These are phyloP conservation scores for Paraphysoderma sedebokerense DNA, from an alignment of 371 early-diverging fungal species.

Conservation along the genomic window DNA sequence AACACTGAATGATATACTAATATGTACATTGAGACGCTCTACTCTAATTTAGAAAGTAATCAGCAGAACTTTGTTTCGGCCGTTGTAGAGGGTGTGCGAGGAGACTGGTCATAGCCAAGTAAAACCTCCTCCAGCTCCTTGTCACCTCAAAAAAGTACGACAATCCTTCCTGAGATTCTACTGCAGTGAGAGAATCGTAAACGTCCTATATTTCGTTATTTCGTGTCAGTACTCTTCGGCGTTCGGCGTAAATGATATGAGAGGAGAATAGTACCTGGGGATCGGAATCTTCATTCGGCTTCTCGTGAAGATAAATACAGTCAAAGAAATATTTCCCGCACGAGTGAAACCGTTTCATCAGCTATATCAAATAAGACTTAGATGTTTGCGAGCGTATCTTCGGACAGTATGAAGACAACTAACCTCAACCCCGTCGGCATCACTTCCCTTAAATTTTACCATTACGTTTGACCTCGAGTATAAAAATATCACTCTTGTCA, in stretches of 20 bases:
- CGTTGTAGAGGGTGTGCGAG: constrained; percentile 12
- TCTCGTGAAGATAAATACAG: constrained; percentile 21
- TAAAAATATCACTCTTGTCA: constrained; percentile 17
- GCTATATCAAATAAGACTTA: constrained; percentile 1
- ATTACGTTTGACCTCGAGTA: constrained; percentile 16
- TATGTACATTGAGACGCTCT: no score
- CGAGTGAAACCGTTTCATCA: constrained; percentile 2
- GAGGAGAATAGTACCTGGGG: constrained; percentile 9
- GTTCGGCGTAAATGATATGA: background rate
- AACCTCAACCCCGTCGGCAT: constrained; percentile 2
- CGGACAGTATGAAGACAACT: background rate
- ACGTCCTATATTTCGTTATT: constrained; percentile 9
- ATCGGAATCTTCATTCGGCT: constrained; percentile 7
- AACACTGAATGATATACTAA: no score
- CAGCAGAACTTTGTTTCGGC: constrained; percentile 3
- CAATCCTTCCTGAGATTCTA: constrained; percentile 6
- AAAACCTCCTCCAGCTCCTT: constrained; percentile 8
- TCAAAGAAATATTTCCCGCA: constrained; percentile 10
- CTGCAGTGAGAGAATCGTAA: constrained; percentile 14
- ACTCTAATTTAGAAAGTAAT: no score
- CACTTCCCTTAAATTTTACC: constrained; percentile 7
- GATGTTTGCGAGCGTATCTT: no score
- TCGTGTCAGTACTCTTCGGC: background rate
- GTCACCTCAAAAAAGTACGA: constrained; percentile 19
- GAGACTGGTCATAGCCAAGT: constrained; percentile 12